Conservation (phyloP, 2,329 filamentous ascomycete genomes). For the Reticulascus tulasneorum region DNA sequence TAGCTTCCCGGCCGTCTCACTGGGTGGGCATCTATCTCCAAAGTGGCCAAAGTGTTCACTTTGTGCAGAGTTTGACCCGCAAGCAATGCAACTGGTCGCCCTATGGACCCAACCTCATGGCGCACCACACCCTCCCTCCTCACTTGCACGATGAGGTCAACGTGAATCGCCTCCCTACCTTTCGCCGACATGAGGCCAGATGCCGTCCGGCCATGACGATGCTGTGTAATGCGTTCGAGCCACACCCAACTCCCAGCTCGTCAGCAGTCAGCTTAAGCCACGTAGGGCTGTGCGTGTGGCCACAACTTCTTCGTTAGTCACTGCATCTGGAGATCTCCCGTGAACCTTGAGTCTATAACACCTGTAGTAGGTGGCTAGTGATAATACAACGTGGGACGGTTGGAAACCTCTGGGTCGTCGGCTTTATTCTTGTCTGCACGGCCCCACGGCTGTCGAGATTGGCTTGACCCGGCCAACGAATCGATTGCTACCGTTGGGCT, state of each 20-base stretch:
- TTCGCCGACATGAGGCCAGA: constrained; percentile 5
- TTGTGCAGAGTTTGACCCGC: neutral
- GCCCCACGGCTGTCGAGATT: constrained; percentile 5
- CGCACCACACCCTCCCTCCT: constrained; percentile 1
- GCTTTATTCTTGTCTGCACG: constrained; percentile 7
- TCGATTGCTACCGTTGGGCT: constrained; percentile 4
- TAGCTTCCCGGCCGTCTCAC: neutral
- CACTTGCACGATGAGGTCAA: neutral
- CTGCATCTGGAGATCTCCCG: constrained; percentile 9
- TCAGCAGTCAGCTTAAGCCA: constrained; percentile 15
- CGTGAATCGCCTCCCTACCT: neutral
- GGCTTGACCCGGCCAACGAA: constrained; percentile 5
- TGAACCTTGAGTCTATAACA: constrained; percentile 22
- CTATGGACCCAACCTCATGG: constrained; percentile 1
- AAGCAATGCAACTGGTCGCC: constrained; percentile 7
- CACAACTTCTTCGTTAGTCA: constrained; percentile 2
- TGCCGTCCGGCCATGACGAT: constrained; percentile 1
- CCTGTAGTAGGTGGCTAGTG: constrained; percentile 16
- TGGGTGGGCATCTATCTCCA: neutral
- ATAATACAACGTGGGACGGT: constrained; percentile 12
- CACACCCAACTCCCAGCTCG: no score
- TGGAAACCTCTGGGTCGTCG: constrained; percentile 4
- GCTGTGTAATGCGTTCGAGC: constrained; percentile 1
- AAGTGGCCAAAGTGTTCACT: neutral
- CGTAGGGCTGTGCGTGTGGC: constrained; percentile 5